These are phyloP conservation scores for Trypanosomatidae sp. DNA, from an alignment of 208 protist genomes.

Conservation along the genomic window DNA sequence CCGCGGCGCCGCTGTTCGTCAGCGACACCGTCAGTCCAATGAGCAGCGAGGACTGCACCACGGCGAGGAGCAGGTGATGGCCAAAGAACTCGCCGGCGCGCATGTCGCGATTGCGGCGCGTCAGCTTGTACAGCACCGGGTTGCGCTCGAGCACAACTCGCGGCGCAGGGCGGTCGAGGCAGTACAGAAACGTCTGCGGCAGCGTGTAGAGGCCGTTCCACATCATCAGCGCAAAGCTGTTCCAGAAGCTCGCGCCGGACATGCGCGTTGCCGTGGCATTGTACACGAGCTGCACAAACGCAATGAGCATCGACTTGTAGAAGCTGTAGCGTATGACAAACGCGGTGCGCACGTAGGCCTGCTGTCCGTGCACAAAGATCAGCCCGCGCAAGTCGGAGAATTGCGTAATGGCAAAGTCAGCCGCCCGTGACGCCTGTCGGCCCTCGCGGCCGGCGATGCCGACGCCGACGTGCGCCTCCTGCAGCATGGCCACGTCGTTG, in stretches of 20 bases:
- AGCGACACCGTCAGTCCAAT: conserved; percentile 32
- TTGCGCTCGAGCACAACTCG: conserved; percentile 53
- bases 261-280: conserved; percentile 48
- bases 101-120: conserved; percentile 35
- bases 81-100: conserved; percentile 50
- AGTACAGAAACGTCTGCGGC: conserved; percentile 80
- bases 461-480: conserved; percentile 88
- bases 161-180: conserved; percentile 76
- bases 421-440: conserved; percentile 83
- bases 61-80: conserved; percentile 47
- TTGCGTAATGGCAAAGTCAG: conserved; percentile 90
- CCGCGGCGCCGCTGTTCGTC: conserved; percentile 24
- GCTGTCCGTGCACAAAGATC: conserved; percentile 92
- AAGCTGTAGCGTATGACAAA: conserved; percentile 96
- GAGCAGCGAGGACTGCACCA: conserved; percentile 54
- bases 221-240: conserved; percentile 73
- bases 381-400: conserved; percentile 89
- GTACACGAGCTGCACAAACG: conserved; percentile 87
- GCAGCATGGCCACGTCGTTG: conserved; percentile 94
- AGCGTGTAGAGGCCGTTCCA: conserved; percentile 90
- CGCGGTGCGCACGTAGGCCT: conserved; percentile 82
- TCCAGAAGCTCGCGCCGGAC: conserved; percentile 86
- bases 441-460: conserved; percentile 90
- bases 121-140: conserved; percentile 67
- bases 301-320: conserved; percentile 94